Conservation (phyloP, 2,329 filamentous ascomycete genomes). For the Penicillium vulpinum region DNA sequence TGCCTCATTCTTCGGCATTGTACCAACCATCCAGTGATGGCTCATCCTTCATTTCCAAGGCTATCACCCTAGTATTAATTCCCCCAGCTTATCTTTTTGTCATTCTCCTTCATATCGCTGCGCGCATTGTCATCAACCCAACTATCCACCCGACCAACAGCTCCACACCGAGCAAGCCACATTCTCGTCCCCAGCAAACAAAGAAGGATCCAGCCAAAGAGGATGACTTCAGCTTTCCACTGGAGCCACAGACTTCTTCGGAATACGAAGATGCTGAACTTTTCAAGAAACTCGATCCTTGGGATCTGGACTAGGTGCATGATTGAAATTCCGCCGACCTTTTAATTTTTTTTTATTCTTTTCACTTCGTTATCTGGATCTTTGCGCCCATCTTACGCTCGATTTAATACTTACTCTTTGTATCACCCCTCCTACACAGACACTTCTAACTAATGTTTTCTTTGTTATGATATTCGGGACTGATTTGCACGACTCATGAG, state of each 20-base stretch:
- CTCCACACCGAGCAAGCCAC: slow-evolving; percentile 20
- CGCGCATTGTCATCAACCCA: slow-evolving; percentile 61
- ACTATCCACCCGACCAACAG: slow-evolving; percentile 26
- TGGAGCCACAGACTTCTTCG: slow-evolving; percentile 31
- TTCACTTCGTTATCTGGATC: slow-evolving; percentile 1
- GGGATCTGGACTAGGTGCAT: slow-evolving; percentile 29
- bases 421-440: slow-evolving; percentile 8
- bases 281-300: slow-evolving; percentile 25
- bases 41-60: slow-evolving; percentile 71
- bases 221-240: slow-evolving; percentile 43
- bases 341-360: not conserved
- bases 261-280: slow-evolving; percentile 24
- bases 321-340: not conserved
- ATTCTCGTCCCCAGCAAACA: slow-evolving; percentile 19
- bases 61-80: slow-evolving; percentile 72
- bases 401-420: slow-evolving; percentile 18
- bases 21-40: slow-evolving; percentile 56
- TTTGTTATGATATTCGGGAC: slow-evolving; percentile 6
- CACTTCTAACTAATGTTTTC: slow-evolving; percentile 8
- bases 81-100: slow-evolving; percentile 77
- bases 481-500: slow-evolving; percentile 13
- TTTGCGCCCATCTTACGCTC: slow-evolving; percentile 1
- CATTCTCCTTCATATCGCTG: slow-evolving; percentile 78
- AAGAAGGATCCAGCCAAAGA: slow-evolving; percentile 25
- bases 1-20: slow-evolving; percentile 68